Percentiles rank a stretch among this genome's conserved stretches.
phyloP scores from a whole-genome alignment of 2,329 filamentous ascomycete genomes.

The Mariannaea elegans region DNA sequence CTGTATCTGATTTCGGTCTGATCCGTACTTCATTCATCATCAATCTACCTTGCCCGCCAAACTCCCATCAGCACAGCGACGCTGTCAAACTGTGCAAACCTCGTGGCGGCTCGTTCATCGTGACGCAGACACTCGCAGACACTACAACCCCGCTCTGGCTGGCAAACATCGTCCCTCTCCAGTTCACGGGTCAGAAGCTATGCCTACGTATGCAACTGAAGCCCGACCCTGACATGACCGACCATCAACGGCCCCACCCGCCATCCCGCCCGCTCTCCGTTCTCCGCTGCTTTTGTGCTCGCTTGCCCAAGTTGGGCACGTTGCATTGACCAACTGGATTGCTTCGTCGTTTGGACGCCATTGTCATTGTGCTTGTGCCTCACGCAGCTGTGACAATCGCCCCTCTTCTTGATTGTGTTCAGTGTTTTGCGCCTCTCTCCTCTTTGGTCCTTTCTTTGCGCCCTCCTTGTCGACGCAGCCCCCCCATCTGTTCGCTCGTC shows the following conservation, averaged over 20 bases:
- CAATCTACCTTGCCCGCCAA: too few relatives aligned
- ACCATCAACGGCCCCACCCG: conserved; percentile 19
- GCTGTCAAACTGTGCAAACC: too few relatives aligned
- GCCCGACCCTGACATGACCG: conserved; percentile 13
- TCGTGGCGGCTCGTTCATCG: too few relatives aligned
- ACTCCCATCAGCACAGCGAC: too few relatives aligned
- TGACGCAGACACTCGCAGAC: too few relatives aligned
- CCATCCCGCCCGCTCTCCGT: conserved; percentile 17
- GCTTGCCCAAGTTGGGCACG: conserved; percentile 8
- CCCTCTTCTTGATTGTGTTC: background rate
- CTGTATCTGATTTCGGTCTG: too few relatives aligned
- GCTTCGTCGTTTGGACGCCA: conserved; percentile 4
- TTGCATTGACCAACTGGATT: conserved; percentile 16
- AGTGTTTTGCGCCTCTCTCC: conserved; percentile 2
- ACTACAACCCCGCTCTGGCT: too few relatives aligned
- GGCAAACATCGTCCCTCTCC: too few relatives aligned
- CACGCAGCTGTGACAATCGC: background rate
- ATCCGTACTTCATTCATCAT: too few relatives aligned
- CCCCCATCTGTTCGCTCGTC: conserved; percentile 15
- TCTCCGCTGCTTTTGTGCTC: too few relatives aligned
- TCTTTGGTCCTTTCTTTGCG: background rate
- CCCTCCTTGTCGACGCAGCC: conserved; percentile 2
- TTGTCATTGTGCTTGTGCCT: conserved; percentile 1
- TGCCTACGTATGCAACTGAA: too few relatives aligned
- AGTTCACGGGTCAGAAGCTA: too few relatives aligned